phyloP scores from a whole-genome alignment of 129 eudicot species.

The Artemisia annua region DNA sequence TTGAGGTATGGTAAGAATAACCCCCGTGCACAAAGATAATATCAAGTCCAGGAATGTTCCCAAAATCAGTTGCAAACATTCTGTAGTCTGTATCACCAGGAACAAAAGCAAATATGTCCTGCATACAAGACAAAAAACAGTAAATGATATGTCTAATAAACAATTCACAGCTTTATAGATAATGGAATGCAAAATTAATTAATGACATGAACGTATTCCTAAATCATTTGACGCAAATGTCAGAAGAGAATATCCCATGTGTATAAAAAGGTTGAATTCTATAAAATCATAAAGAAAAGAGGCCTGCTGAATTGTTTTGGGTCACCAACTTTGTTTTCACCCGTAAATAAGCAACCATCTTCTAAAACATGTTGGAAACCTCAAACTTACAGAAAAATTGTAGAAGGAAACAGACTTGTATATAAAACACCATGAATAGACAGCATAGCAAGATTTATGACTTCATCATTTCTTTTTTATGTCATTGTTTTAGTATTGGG shows the following conservation, averaged over 20 bases:
- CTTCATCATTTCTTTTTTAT: constrained; percentile 16
- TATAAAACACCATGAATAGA: constrained; percentile 7
- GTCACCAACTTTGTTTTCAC: too few relatives aligned
- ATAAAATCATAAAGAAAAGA: too few relatives aligned
- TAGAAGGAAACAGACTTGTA: background rate
- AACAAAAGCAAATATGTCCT: constrained; percentile 81
- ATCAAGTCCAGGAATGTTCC: constrained; percentile 93
- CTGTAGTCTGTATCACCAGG: constrained; percentile 99
- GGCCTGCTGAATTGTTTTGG: too few relatives aligned
- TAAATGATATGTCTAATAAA: constrained; percentile 15
- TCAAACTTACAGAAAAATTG: background rate
- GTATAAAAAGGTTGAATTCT: too few relatives aligned
- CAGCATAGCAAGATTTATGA: background rate
- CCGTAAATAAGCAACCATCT: too few relatives aligned
- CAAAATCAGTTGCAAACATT: constrained; percentile 87
- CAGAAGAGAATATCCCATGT: too few relatives aligned
- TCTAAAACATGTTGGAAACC: background rate
- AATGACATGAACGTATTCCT: too few relatives aligned
- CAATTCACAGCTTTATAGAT: background rate
- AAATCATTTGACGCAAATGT: too few relatives aligned
- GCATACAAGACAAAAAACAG: constrained; percentile 23
- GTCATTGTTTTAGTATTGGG: background rate
- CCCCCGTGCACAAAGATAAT: constrained; percentile 88
- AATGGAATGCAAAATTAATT: too few relatives aligned
- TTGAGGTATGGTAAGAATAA: constrained; percentile 84